phyloP scores from a whole-genome alignment of 1,284 basidiomycete species.

The Bjerkandera adusta region DNA sequence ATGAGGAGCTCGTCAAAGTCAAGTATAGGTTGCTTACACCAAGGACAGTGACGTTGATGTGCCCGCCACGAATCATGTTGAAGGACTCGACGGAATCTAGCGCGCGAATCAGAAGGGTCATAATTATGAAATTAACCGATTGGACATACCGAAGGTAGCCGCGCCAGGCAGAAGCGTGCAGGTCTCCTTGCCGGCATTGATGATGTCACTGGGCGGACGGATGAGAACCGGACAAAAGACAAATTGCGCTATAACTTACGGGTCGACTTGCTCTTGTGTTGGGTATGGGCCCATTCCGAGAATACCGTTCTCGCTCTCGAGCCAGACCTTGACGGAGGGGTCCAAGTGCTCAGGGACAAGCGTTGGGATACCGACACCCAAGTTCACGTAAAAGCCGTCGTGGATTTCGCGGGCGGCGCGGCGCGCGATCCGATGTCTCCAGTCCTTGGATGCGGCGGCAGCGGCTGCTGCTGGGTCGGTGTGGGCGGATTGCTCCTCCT shows the following conservation, averaged over 20 bases:
- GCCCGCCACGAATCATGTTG: slow-evolving; percentile 94
- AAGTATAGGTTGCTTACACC: slow-evolving; percentile 49
- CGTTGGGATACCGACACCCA: slow-evolving; percentile 88
- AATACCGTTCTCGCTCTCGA: slow-evolving; percentile 94
- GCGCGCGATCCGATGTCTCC: slow-evolving; percentile 75
- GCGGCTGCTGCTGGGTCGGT: slow-evolving; percentile 25
- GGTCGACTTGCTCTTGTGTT: slow-evolving; percentile 79
- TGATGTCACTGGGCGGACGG: slow-evolving; percentile 64
- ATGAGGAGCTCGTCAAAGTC: background rate
- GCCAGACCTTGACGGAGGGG: slow-evolving; percentile 77
- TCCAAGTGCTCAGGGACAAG: slow-evolving; percentile 77
- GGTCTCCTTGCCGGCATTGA: slow-evolving; percentile 96
- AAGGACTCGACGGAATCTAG: slow-evolving; percentile 86
- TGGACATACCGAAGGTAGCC: slow-evolving; percentile 73
- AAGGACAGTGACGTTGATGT: slow-evolving; percentile 89
- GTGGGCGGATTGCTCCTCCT: slow-evolving; percentile 20
- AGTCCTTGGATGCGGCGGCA: slow-evolving; percentile 47
- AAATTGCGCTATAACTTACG: slow-evolving; percentile 50
- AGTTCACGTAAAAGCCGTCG: slow-evolving; percentile 74
- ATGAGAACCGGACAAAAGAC: background rate
- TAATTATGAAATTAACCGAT: background rate
- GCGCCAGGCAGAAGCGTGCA: slow-evolving; percentile 89
- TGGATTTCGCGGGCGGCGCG: slow-evolving; percentile 87
- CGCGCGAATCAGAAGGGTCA: slow-evolving; percentile 9
- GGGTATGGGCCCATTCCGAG: slow-evolving; percentile 95